phyloP scores from a whole-genome alignment of 305 asterid genomes.

The Solanum chacoense region DNA sequence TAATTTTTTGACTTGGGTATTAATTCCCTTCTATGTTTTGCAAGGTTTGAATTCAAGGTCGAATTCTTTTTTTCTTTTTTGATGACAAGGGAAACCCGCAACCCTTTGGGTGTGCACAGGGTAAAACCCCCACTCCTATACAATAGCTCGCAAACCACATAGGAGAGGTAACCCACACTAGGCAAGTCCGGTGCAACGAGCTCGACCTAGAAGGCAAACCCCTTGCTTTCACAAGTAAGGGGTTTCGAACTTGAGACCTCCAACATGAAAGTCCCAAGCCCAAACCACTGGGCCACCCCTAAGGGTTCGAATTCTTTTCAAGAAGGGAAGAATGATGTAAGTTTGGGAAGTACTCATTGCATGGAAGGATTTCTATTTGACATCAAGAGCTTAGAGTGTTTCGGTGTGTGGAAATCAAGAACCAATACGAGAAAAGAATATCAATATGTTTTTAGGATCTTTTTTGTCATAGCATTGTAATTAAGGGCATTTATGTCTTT shows the following conservation, averaged over 20 bases:
- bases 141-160: too few relatives aligned
- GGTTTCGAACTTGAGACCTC: too few relatives aligned
- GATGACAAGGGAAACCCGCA: too few relatives aligned
- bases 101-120: too few relatives aligned
- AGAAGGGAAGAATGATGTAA: neutral
- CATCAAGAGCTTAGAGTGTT: neutral
- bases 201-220: too few relatives aligned
- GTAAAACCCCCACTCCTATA: too few relatives aligned
- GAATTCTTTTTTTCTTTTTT: too few relatives aligned
- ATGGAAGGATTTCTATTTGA: neutral
- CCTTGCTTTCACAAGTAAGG: too few relatives aligned
- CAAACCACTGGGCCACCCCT: too few relatives aligned
- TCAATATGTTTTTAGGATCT: neutral
- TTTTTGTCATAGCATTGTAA: neutral
- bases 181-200: too few relatives aligned
- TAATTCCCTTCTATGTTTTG: neutral
- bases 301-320: neutral
- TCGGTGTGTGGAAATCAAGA: neutral
- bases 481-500: neutral
- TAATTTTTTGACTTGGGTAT: neutral
- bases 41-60: neutral
- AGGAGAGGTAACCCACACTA: too few relatives aligned
- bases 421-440: neutral
- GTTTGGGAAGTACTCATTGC: neutral
- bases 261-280: too few relatives aligned